A percentile compares a stretch with the other conserved stretches of the same genome.
These are phyloP conservation scores for Trametes cubensis DNA, from an alignment of 768 basidiomycete species.

Conservation along the genomic window DNA sequence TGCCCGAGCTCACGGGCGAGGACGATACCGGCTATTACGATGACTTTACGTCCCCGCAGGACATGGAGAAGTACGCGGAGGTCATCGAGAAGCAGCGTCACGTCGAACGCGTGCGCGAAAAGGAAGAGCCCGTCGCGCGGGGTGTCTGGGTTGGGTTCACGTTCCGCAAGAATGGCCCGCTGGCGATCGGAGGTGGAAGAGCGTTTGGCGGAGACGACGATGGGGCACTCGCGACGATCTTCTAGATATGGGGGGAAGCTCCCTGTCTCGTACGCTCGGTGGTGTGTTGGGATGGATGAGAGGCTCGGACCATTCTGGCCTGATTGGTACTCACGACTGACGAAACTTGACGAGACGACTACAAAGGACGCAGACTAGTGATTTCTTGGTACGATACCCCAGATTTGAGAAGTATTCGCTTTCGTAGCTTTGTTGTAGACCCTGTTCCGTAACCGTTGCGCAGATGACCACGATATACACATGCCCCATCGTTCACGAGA, in stretches of 20 bases:
- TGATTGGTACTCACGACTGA: conserved; percentile 6
- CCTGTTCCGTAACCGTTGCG: not conserved
- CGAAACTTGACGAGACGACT: conserved; percentile 4
- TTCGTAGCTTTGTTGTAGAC: conserved; percentile 20
- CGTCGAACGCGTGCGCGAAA: conserved; percentile 89
- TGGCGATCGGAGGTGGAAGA: conserved; percentile 40
- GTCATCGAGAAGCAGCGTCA: conserved; percentile 96
- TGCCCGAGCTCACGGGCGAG: conserved; percentile 92
- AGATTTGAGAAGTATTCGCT: conserved; percentile 16
- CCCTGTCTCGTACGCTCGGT: not conserved
- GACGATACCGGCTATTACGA: conserved; percentile 96
- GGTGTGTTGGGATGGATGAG: not conserved
- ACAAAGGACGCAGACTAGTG: conserved; percentile 6
- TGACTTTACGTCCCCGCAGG: conserved; percentile 83
- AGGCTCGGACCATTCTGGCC: not conserved
- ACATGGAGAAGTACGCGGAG: conserved; percentile 99
- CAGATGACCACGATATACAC: not conserved
- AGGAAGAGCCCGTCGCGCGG: conserved; percentile 68
- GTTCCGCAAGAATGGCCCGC: conserved; percentile 85
- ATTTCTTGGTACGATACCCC: conserved; percentile 18
- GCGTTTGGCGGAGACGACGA: conserved; percentile 37
- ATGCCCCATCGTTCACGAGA: not conserved
- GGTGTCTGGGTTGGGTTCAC: conserved; percentile 94
- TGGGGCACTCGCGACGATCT: conserved; percentile 40
- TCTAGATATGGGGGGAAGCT: conserved; percentile 25